Evolutionary conservation across 192 early-diverging fungal genomes (phyloP).

Genomic region (Podila epicladia): DNA sequence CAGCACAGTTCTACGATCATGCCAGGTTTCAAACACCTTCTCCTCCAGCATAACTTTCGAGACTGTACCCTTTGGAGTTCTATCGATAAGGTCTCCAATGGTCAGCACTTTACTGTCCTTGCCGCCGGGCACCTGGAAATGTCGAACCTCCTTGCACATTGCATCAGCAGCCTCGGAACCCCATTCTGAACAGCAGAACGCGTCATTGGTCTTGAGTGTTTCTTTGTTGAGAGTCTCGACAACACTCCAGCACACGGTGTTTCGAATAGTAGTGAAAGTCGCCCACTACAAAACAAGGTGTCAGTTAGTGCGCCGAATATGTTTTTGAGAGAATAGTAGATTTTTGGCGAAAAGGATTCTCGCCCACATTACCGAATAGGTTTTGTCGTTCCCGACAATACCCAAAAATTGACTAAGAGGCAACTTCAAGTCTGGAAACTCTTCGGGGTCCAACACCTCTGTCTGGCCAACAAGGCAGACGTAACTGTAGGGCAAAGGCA

Average conservation of each 20-base stretch:
- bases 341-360: too few relatives aligned
- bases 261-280: not conserved
- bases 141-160: constrained; percentile 1
- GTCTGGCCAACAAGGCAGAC: too few relatives aligned
- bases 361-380: too few relatives aligned
- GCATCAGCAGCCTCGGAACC: constrained; percentile 2
- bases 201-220: not conserved
- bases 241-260: not conserved
- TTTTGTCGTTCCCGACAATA: too few relatives aligned
- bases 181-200: not conserved
- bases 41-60: constrained; percentile 12
- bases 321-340: too few relatives aligned
- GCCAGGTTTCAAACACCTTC: constrained; percentile 2
- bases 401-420: too few relatives aligned
- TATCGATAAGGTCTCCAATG: not conserved
- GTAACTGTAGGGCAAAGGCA: too few relatives aligned
- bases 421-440: too few relatives aligned
- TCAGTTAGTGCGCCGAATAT: too few relatives aligned
- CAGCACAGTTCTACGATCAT: not conserved
- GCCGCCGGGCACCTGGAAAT: not conserved
- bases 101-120: not conserved
- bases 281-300: not conserved
- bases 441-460: too few relatives aligned
- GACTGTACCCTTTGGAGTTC: not conserved
- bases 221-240: not conserved